Conservation (phyloP, 768 basidiomycete species). For the Xerocomellus intermedius region DNA sequence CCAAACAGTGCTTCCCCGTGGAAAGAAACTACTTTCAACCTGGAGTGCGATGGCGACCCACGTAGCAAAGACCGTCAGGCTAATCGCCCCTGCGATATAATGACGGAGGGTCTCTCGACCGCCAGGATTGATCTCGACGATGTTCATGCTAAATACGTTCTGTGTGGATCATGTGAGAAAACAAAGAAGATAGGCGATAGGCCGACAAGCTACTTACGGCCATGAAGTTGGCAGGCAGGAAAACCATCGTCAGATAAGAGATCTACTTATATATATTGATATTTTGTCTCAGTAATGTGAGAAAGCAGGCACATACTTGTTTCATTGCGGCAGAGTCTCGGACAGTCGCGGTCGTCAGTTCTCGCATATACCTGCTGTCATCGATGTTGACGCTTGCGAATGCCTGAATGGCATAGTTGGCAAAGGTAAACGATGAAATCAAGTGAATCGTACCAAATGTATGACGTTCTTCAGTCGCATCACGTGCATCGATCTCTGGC, state of each 20-base stretch:
- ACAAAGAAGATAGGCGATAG: background rate
- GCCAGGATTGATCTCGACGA: conserved; percentile 38
- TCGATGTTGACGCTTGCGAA: conserved; percentile 59
- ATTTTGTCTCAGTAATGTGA: conserved; percentile 1
- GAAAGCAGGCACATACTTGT: conserved; percentile 25
- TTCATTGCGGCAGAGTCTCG: conserved; percentile 43
- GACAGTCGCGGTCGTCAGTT: conserved; percentile 46
- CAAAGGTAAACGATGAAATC: background rate
- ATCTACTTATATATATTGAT: conserved; percentile 18
- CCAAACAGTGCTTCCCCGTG: conserved; percentile 10
- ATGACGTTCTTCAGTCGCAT: conserved; percentile 34
- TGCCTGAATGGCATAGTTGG: conserved; percentile 36
- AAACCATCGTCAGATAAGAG: conserved; percentile 59
- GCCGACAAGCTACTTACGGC: conserved; percentile 20
- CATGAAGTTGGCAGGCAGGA: conserved; percentile 53
- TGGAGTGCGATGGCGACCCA: conserved; percentile 60
- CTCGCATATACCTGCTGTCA: conserved; percentile 51
- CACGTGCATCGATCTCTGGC: conserved; percentile 29
- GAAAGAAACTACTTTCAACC: conserved; percentile 24
- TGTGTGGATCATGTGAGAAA: conserved; percentile 21
- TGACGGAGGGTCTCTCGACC: conserved; percentile 33
- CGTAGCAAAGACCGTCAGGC: conserved; percentile 48
- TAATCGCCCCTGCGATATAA: conserved; percentile 41
- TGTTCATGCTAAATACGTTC: conserved; percentile 59
- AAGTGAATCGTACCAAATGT: conserved; percentile 25